Conservation (phyloP, 176 grass and related monocot genomes). For the Typha latifolia region DNA sequence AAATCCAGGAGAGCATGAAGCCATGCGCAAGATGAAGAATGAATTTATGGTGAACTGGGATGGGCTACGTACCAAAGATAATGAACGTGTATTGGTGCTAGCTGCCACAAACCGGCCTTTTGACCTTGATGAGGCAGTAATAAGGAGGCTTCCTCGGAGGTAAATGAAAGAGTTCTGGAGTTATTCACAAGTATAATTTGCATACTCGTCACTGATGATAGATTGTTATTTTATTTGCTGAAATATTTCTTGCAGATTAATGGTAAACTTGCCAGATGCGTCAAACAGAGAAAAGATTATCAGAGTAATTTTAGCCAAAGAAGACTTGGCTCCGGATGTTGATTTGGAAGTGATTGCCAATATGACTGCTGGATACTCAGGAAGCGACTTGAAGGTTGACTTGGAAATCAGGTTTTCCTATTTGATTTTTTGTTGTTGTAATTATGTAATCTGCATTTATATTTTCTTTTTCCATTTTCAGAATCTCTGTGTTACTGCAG, state of each 20-base stretch:
- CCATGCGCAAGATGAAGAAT: conserved; percentile 99
- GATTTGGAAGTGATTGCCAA: conserved; percentile 72
- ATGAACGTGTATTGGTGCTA: conserved; percentile 92
- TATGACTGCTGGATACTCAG: conserved; percentile 98
- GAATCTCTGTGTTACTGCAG: conserved; percentile 96
- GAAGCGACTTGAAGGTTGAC: conserved; percentile 89
- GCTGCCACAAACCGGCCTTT: conserved; percentile 98
- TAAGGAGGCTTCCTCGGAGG: conserved; percentile 97
- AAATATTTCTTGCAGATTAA: conserved; percentile 57
- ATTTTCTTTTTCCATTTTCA: conserved; percentile 28
- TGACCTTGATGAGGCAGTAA: conserved; percentile 98
- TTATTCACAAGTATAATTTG: background rate
- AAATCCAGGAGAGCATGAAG: conserved; percentile 98
- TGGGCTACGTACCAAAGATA: conserved; percentile 93
- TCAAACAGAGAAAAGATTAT: conserved; percentile 96
- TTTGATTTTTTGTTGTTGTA: conserved; percentile 15
- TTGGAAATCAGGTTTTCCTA: no score
- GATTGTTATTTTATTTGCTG: no score
- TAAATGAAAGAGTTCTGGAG: conserved; percentile 12
- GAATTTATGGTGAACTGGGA: conserved; percentile 99
- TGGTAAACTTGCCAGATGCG: conserved; percentile 94
- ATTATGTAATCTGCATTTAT: background rate
- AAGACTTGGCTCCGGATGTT: conserved; percentile 59
- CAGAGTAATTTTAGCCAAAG: conserved; percentile 93
- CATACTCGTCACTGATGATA: no score